Evolutionary conservation across 805 yeast species (phyloP).

Genomic region (Spathaspora girioi): DNA sequence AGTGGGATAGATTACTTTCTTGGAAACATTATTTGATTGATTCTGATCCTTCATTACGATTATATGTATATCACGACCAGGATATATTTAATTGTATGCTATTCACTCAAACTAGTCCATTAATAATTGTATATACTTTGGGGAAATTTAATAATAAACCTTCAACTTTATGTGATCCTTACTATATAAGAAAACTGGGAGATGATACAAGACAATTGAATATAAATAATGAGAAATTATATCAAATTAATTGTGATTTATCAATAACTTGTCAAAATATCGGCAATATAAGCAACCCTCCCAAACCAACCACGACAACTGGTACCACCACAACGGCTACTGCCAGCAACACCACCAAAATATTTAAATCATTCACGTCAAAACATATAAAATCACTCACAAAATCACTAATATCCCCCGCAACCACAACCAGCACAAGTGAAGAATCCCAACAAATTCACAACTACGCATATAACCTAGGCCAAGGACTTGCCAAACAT

Average conservation of each 20-base stretch:
- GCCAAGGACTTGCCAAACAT: conserved; percentile 13
- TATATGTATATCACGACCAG: conserved; percentile 26
- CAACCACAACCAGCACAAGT: neutral
- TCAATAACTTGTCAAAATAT: neutral
- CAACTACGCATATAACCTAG: conserved; percentile 26
- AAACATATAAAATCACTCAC: neutral
- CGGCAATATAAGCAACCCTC: neutral
- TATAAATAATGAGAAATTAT: neutral
- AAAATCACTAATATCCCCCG: neutral
- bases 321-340: too few species aligned
- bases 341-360: neutral
- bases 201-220: neutral
- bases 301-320: neutral
- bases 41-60: conserved; percentile 49
- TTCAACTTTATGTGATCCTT: conserved; percentile 28
- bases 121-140: conserved; percentile 29
- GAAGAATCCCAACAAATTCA: conserved; percentile 14
- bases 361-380: neutral
- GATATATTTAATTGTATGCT: conserved; percentile 19
- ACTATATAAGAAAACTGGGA: conserved; percentile 8
- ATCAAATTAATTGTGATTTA: neutral
- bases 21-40: conserved; percentile 70
- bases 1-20: conserved; percentile 49
- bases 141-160: conserved; percentile 25
- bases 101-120: conserved; percentile 25